phyloP scores from a whole-genome alignment of 306 rosid species.

The Sechiopsis laciniata region DNA sequence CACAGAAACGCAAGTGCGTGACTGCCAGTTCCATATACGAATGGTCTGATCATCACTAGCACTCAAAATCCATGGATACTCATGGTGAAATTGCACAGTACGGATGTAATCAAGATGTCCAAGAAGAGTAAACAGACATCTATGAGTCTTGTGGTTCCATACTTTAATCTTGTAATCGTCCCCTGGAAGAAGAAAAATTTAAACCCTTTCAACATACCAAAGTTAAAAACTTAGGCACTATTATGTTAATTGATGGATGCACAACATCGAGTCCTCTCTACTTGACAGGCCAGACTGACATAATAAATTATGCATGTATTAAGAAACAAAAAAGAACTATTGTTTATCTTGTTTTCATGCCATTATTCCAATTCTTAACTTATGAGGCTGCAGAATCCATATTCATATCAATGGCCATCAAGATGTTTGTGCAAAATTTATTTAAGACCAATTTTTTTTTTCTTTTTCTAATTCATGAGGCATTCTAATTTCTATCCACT shows the following conservation, averaged over 20 bases:
- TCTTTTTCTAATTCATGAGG: not conserved
- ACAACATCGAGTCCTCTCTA: not conserved
- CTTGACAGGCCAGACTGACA: not conserved
- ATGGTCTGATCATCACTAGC: conserved; percentile 97
- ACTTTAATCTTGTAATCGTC: conserved; percentile 96
- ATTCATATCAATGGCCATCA: not conserved
- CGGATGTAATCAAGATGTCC: conserved; percentile 97
- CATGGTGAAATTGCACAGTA: conserved; percentile 93
- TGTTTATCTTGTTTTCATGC: not conserved
- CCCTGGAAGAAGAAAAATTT: conserved; percentile 44
- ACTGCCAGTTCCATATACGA: conserved; percentile 98
- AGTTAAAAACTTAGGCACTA: not conserved
- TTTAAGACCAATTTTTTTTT: not conserved
- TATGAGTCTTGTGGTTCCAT: conserved; percentile 93
- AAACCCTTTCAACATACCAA: not conserved
- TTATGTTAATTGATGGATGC: not conserved
- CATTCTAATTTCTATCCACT: not conserved
- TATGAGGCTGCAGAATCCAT: not conserved
- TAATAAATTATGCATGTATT: not conserved
- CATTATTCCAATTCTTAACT: not conserved
- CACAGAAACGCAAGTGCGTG: conserved; percentile 86
- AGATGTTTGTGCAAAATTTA: not conserved
- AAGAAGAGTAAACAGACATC: conserved; percentile 85
- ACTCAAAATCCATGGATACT: conserved; percentile 88
- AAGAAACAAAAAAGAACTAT: not conserved